Evolutionary conservation across 2,329 filamentous ascomycete genomes (phyloP).

Genomic region (Fusarium coffeatum): DNA sequence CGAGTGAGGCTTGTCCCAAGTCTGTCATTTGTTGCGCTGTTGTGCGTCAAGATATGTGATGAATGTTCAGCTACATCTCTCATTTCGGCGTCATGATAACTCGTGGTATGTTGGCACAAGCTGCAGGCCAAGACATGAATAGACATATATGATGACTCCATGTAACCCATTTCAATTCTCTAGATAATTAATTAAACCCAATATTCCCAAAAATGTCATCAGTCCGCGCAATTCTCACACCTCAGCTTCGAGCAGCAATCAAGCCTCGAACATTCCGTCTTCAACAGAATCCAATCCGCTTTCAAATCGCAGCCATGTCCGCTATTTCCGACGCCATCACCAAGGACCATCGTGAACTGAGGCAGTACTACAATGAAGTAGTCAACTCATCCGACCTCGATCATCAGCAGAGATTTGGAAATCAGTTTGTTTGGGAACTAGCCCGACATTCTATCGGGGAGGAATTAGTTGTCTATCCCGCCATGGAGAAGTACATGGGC

Average conservation of each 20-base stretch:
- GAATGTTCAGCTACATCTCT: not conserved
- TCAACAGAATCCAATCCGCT: not conserved
- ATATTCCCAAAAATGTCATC: constrained; percentile 2
- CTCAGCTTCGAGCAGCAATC: not conserved
- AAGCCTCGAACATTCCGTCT: not conserved
- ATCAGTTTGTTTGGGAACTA: constrained; percentile 62
- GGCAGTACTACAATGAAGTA: constrained; percentile 57
- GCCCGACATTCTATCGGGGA: constrained; percentile 61
- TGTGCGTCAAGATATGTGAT: not conserved
- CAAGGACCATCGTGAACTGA: constrained; percentile 49
- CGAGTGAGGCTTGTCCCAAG: not conserved
- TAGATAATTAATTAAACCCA: not conserved
- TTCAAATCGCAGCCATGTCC: constrained; percentile 8
- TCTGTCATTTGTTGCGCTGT: not conserved
- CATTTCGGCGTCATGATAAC: constrained; percentile 6
- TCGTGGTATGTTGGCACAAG: not conserved
- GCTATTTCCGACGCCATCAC: constrained; percentile 42
- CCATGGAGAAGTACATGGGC: constrained; percentile 61
- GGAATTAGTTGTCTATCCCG: constrained; percentile 65
- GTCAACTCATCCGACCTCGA: constrained; percentile 51
- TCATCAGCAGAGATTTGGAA: constrained; percentile 56
- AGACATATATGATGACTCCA: not conserved
- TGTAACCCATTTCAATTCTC: no score
- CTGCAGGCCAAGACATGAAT: no score
- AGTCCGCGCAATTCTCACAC: not conserved